Evolutionary conservation across 768 basidiomycete genomes (phyloP).

Genomic region (Agrocybe praecox): DNA sequence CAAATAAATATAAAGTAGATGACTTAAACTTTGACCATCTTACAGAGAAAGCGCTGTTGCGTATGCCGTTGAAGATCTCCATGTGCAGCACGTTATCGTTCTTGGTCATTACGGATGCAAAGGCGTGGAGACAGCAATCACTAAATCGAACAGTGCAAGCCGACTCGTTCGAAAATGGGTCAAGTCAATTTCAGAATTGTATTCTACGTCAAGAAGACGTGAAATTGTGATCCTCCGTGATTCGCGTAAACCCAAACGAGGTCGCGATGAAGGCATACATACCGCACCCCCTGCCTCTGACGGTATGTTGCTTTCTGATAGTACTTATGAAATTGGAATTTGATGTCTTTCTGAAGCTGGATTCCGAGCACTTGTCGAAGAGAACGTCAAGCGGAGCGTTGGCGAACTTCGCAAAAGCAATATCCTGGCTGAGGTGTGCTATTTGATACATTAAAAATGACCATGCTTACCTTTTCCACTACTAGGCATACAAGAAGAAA

Average conservation of each 20-base stretch:
- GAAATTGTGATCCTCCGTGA: slow-evolving; percentile 37
- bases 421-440: slow-evolving; percentile 31
- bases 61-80: slow-evolving; percentile 34
- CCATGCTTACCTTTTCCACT: not conserved
- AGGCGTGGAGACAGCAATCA: slow-evolving; percentile 33
- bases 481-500: not conserved
- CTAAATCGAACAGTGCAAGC: slow-evolving; percentile 19
- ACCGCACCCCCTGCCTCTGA: slow-evolving; percentile 23
- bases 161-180: slow-evolving; percentile 31
- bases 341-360: too few relatives aligned
- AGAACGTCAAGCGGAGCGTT: slow-evolving; percentile 50
- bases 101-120: slow-evolving; percentile 42
- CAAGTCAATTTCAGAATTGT: slow-evolving; percentile 32
- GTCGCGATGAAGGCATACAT: slow-evolving; percentile 23
- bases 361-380: slow-evolving; percentile 45
- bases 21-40: not conserved
- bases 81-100: slow-evolving; percentile 39
- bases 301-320: slow-evolving; percentile 13
- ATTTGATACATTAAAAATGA: not conserved
- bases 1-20: not conserved
- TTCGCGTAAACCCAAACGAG: slow-evolving; percentile 31
- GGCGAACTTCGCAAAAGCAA: slow-evolving; percentile 39
- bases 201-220: slow-evolving; percentile 28
- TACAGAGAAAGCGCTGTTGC: slow-evolving; percentile 34
- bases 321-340: too few relatives aligned